Percentiles rank a stretch among this genome's conserved stretches.
Evolutionary conservation across 2,329 filamentous ascomycete genomes (phyloP).

Genomic region (Botryotinia calthae): DNA sequence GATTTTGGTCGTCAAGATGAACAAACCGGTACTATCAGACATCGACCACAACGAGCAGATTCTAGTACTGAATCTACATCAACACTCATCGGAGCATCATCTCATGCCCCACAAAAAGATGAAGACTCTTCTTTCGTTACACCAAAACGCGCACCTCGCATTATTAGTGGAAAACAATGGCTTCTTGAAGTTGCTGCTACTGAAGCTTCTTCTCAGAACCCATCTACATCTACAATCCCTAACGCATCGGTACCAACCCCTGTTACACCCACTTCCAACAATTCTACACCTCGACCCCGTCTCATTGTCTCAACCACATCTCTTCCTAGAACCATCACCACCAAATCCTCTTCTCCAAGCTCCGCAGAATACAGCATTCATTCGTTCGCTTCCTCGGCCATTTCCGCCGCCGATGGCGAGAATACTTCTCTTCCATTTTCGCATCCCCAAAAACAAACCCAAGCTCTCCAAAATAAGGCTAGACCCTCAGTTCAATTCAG

Average conservation of each 20-base stretch:
- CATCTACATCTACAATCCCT: neutral
- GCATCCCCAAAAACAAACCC: no score
- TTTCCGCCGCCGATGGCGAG: neutral
- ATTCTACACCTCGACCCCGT: neutral
- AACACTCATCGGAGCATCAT: neutral
- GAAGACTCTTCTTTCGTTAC: neutral
- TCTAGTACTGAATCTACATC: neutral
- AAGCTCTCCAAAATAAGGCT: neutral
- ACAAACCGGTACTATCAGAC: neutral
- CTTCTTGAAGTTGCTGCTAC: neutral
- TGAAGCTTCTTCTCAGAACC: neutral
- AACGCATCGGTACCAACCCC: neutral
- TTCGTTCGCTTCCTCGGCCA: constrained; percentile 7
- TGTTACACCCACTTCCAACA: neutral
- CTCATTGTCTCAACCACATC: neutral
- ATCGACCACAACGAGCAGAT: no score
- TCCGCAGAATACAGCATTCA: constrained; percentile 13
- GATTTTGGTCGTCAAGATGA: neutral
- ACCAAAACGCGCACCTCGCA: neutral
- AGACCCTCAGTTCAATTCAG: no score
- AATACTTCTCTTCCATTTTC: no score
- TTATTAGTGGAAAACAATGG: constrained; percentile 3
- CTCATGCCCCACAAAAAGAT: neutral
- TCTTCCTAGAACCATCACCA: neutral
- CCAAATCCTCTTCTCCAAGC: neutral